phyloP scores from a whole-genome alignment of 352 stramenopile genomes.

The Achlya hypogyna region DNA sequence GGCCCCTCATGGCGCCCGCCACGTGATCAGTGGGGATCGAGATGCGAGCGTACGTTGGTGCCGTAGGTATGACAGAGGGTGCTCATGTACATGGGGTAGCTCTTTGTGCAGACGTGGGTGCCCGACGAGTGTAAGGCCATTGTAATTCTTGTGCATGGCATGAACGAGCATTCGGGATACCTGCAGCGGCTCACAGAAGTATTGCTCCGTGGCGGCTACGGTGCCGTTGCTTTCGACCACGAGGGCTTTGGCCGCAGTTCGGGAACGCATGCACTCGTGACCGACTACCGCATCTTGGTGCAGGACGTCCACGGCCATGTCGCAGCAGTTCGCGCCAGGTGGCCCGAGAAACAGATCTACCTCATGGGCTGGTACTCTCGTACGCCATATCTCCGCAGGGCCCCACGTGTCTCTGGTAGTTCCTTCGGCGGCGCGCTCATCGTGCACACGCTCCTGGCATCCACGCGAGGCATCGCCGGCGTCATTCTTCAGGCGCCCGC shows the following conservation, averaged over 20 bases:
- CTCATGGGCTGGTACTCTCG: constrained; percentile 12
- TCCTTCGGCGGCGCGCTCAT: constrained; percentile 12
- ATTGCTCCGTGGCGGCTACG: neutral
- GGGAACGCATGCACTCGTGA: constrained; percentile 6
- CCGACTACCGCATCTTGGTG: neutral
- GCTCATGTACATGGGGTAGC: neutral
- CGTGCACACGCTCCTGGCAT: neutral
- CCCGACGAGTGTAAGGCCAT: neutral
- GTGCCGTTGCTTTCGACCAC: constrained; percentile 12
- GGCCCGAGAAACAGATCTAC: constrained; percentile 10
- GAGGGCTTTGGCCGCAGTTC: constrained; percentile 19
- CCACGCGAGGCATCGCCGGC: neutral
- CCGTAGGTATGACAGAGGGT: neutral
- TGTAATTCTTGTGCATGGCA: constrained; percentile 11
- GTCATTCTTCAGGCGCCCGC: constrained; percentile 9
- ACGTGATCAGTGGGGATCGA: neutral
- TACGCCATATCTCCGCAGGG: neutral
- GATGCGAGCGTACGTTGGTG: neutral
- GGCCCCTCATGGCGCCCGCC: neutral
- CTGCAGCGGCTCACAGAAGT: neutral
- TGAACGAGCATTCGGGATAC: constrained; percentile 18
- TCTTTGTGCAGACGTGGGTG: constrained; percentile 16
- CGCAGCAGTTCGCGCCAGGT: neutral
- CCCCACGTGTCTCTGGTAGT: neutral
- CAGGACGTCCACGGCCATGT: constrained; percentile 13